Base-by-base conservation (phyloP, 495 filamentous ascomycete genomes). In the Talaromyces nanjingensis region DNA sequence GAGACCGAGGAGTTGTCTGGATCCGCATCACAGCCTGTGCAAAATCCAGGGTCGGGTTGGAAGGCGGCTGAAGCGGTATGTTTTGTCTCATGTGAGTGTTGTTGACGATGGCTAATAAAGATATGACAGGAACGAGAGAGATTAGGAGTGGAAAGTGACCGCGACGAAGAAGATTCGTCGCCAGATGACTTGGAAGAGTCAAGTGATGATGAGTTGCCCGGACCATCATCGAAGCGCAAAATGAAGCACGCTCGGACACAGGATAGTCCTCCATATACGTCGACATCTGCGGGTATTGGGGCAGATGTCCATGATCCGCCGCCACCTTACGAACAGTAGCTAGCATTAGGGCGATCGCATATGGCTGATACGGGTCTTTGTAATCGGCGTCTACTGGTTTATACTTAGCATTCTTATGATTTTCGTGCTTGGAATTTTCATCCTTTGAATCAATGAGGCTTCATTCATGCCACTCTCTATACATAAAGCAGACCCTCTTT, bases 51-150 rank as follows among this genome's bases (percentile, higher is more conserved):
- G 6, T 5, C 45, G 42, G 60, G 60, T 0, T 62, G 60, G 60
- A 62, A 62, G 60, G 60, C 60, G 12, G 45, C 60, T 12, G 60
- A 62, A 54, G 60, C 60, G 24, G 60, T 54, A 34, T 11, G 45
- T 34, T 52, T 25, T 1, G 27, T 18, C 25, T 31, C 24, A 14
- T 45, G 5, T 61, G 3, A 1, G 0, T 31, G 18, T 18, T 6
- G 2, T 20, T 42, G 18, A 7, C 18, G 4, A 20, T 61, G 12
- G 42, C 59, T 59, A 37, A 59, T 16, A 5, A 37, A 12, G 1
- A 14, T 33, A 16, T 16, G 20, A 24, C 18, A 60, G 59, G 59
- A 24, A n/a, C 34, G 34, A 12, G 59, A 60, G 31, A 42, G 37
- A 25, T n/a, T 60, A 27, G 59, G 14, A 11, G 8, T 20, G 14